Evolutionary conservation across 2,329 filamentous ascomycete genomes (phyloP).

Genomic region (Aureobasidium sp.): DNA sequence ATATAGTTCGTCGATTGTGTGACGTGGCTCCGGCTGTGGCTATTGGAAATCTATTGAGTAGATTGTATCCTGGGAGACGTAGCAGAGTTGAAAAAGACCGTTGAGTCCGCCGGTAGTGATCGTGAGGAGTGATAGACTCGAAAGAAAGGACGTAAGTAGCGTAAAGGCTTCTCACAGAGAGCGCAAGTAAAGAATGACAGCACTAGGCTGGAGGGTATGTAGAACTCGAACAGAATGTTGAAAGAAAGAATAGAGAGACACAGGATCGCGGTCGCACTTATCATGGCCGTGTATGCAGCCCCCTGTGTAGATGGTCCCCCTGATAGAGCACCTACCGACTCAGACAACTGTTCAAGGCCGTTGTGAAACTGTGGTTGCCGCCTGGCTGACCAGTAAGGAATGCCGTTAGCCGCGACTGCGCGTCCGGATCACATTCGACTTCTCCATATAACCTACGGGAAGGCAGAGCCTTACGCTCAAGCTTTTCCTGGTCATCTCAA

Average conservation of each 20-base stretch:
- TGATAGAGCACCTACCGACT: conserved; percentile 4
- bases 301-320: neutral
- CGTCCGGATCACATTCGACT: neutral
- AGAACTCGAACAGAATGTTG: conserved; percentile 3
- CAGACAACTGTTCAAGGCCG: neutral
- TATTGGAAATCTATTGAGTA: conserved; percentile 4
- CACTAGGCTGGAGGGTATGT: conserved; percentile 4
- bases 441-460: neutral
- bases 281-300: neutral
- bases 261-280: neutral
- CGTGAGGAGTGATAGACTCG: conserved; percentile 4
- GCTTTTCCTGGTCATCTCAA: neutral
- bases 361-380: conserved; percentile 9
- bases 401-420: neutral
- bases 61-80: conserved; percentile 11
- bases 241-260: neutral
- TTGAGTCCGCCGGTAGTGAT: conserved; percentile 37
- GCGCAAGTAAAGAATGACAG: conserved; percentile 10
- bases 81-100: conserved; percentile 34
- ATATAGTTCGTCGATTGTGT: conserved; percentile 5
- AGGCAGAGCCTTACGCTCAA: neutral
- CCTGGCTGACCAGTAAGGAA: conserved; percentile 6
- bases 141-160: conserved; percentile 10
- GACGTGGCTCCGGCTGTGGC: conserved; percentile 9
- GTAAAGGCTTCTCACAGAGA: conserved; percentile 12